Evolutionary conservation across 2,329 filamentous ascomycete genomes (phyloP).

Genomic region (Colletotrichum cordylinicola): DNA sequence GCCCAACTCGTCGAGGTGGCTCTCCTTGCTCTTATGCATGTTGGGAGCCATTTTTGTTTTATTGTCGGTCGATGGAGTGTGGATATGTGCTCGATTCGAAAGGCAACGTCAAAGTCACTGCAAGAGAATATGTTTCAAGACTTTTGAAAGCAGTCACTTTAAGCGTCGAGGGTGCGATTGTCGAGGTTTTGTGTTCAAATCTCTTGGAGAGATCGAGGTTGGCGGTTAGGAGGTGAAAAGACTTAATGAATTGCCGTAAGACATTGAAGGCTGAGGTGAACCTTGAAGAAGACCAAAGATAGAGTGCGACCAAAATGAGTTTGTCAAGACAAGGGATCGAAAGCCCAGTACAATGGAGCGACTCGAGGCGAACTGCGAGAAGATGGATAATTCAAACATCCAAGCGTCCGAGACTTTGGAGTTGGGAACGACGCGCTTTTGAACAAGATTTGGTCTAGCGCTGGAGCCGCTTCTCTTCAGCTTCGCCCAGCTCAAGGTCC

Average conservation of each 20-base stretch:
- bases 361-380: neutral
- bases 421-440: conserved; percentile 14
- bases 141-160: neutral
- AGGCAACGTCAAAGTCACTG: neutral
- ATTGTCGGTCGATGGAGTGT: neutral
- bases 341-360: neutral
- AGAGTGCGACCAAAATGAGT: neutral
- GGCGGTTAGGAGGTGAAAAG: neutral
- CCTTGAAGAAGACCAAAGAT: neutral
- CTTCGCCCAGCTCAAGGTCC: neutral
- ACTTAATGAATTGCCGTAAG: neutral
- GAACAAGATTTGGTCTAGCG: conserved; percentile 5
- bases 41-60: neutral
- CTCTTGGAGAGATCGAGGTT: neutral
- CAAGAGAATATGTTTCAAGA: neutral
- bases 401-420: neutral
- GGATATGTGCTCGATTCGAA: neutral
- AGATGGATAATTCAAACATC: neutral
- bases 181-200: neutral
- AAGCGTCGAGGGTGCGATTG: neutral
- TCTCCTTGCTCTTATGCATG: conserved; percentile 8
- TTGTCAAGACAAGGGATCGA: neutral
- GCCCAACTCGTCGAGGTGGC: conserved; percentile 3
- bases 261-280: neutral
- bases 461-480: neutral